These are phyloP conservation scores for Podochytrium sp. DNA, from an alignment of 192 early-diverging fungal species.

Conservation along the genomic window DNA sequence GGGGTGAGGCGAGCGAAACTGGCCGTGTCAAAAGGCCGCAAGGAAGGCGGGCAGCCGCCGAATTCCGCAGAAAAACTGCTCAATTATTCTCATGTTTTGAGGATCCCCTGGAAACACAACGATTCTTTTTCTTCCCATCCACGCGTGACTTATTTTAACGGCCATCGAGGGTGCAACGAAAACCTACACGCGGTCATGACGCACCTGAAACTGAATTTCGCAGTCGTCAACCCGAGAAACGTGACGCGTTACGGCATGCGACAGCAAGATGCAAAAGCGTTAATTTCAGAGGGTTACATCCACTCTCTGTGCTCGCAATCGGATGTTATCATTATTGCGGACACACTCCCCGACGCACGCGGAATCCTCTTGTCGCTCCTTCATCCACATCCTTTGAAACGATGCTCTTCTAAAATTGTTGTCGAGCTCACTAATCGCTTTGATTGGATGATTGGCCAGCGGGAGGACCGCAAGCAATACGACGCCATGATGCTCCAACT, in stretches of 20 bases:
- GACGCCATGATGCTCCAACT: neutral
- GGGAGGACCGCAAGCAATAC: neutral
- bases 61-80: no score
- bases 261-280: neutral
- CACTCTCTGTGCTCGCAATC: neutral
- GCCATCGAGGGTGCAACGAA: slow-evolving; percentile 21
- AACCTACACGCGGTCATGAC: slow-evolving; percentile 12
- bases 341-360: slow-evolving; percentile 24
- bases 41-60: no score
- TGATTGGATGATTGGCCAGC: slow-evolving; percentile 21
- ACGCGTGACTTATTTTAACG: slow-evolving; percentile 15
- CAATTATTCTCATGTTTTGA: no score
- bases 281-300: slow-evolving; percentile 3
- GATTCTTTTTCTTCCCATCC: slow-evolving; percentile 1
- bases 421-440: slow-evolving; percentile 30
- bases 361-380: slow-evolving; percentile 6
- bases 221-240: slow-evolving; percentile 17
- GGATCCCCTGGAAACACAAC: no score
- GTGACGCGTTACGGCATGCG: slow-evolving; percentile 16
- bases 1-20: no score
- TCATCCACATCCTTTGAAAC: neutral
- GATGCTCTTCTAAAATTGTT: slow-evolving; percentile 15
- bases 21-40: no score
- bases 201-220: neutral
- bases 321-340: slow-evolving; percentile 23